Percentiles rank a stretch among this genome's conserved stretches.
These are phyloP conservation scores for Wallemia ichthyophaga DNA, from an alignment of 1,284 basidiomycete genomes.

Conservation along the genomic window DNA sequence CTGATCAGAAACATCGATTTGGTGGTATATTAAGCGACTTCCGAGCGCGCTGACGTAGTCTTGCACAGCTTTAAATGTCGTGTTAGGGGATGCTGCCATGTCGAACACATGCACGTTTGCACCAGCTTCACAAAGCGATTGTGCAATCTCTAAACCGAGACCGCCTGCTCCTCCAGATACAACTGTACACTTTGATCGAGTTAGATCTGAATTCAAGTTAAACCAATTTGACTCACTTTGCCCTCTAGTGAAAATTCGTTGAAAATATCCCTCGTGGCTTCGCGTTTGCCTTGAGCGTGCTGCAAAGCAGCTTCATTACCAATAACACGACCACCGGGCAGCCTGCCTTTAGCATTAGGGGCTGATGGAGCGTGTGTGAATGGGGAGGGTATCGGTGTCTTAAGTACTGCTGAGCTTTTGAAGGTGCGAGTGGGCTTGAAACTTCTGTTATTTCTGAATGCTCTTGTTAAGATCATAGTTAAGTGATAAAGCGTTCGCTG, in stretches of 20 bases:
- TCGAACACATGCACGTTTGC: conserved; percentile 51
- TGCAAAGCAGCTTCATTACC: not conserved
- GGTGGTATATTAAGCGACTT: conserved; percentile 31
- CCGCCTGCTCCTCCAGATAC: conserved; percentile 52
- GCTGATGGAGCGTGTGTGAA: not conserved
- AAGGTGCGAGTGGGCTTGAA: too few species aligned
- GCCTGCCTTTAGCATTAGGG: not conserved
- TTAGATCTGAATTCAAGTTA: not conserved
- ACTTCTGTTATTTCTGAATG: not conserved
- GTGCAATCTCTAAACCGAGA: conserved; percentile 50
- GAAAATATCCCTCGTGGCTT: conserved; percentile 19
- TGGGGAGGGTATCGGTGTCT: not conserved
- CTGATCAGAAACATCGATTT: conserved; percentile 33
- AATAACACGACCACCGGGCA: not conserved
- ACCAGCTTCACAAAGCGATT: conserved; percentile 42
- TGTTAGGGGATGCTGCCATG: conserved; percentile 29
- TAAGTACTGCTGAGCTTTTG: not conserved
- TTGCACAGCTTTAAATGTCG: conserved; percentile 30
- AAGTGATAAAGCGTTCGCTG: too few species aligned
- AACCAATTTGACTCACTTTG: not conserved
- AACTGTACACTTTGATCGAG: conserved; percentile 27
- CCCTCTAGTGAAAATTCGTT: conserved; percentile 43
- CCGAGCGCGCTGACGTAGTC: conserved; percentile 22
- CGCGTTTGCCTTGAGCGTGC: not conserved
- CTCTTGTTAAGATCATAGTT: too few species aligned